A percentile compares a stretch with the other conserved stretches of the same genome.
Conservation (phyloP, 768 basidiomycete species). For the Lactarius sp. region DNA sequence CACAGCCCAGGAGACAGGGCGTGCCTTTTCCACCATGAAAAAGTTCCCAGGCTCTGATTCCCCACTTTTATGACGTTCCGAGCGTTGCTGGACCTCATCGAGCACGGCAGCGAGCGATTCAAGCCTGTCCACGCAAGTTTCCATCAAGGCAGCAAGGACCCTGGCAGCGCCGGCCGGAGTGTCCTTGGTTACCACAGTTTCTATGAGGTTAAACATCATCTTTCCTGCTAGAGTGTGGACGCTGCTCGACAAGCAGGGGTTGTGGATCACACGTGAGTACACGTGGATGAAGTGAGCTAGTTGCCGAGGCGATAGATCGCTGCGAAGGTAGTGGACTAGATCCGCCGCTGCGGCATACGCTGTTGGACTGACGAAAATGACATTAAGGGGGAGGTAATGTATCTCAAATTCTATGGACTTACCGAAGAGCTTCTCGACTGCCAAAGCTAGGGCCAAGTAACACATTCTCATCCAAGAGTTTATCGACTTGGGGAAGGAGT, state of each 20-base stretch:
- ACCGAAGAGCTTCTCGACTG: conserved; percentile 82
- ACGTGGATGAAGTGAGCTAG: conserved; percentile 73
- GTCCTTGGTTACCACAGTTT: conserved; percentile 74
- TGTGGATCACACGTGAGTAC: conserved; percentile 86
- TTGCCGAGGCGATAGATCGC: conserved; percentile 72
- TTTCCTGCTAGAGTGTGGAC: conserved; percentile 91
- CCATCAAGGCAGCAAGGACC: conserved; percentile 71
- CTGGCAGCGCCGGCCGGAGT: conserved; percentile 60
- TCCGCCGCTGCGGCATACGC: conserved; percentile 90
- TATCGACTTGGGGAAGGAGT: conserved; percentile 79
- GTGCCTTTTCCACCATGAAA: conserved; percentile 73
- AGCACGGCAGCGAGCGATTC: conserved; percentile 70
- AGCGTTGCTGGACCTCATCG: conserved; percentile 47
- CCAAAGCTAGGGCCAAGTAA: conserved; percentile 81
- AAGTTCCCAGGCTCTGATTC: conserved; percentile 45
- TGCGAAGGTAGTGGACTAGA: conserved; percentile 85
- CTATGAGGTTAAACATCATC: conserved; percentile 85
- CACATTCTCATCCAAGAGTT: conserved; percentile 85
- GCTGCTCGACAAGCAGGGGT: conserved; percentile 70
- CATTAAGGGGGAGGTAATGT: neutral
- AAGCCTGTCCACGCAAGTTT: conserved; percentile 79
- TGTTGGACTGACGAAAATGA: conserved; percentile 47
- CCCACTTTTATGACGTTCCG: conserved; percentile 42
- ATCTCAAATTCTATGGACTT: conserved; percentile 26
- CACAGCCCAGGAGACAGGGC: conserved; percentile 74